Evolutionary conservation across 2,329 filamentous ascomycete species (phyloP).

Genomic region (Leptographium radiaticola): DNA sequence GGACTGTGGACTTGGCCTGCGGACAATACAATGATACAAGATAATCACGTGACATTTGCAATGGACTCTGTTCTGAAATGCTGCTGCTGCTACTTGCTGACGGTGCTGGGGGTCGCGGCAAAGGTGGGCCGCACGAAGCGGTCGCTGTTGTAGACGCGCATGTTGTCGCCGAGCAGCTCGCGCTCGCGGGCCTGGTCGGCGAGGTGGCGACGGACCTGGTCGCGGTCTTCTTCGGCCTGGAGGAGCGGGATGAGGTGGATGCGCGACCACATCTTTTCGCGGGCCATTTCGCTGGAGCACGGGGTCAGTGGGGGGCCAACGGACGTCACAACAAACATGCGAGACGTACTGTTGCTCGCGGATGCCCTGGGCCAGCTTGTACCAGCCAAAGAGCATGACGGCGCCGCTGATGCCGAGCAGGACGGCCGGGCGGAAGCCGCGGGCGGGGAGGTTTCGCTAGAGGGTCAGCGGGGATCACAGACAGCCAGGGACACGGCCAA

Average conservation of each 20-base stretch:
- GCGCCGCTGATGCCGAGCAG: constrained; percentile 65
- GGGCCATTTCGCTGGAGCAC: constrained; percentile 71
- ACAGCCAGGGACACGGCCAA: not conserved
- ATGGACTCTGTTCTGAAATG: not conserved
- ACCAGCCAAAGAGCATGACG: constrained; percentile 85
- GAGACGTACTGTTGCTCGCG: constrained; percentile 70
- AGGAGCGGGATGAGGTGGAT: constrained; percentile 89
- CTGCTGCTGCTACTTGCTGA: not conserved
- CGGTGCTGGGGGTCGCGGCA: constrained; percentile 46
- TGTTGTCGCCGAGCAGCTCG: constrained; percentile 73
- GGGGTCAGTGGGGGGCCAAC: not conserved
- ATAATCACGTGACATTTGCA: too few relatives aligned
- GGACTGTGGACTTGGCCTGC: too few relatives aligned
- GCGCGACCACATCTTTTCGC: constrained; percentile 97
- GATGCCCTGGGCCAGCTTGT: constrained; percentile 67
- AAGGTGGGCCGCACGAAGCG: constrained; percentile 79
- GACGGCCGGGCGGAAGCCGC: constrained; percentile 73
- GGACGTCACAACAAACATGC: not conserved
- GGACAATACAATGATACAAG: too few relatives aligned
- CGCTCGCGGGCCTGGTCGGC: constrained; percentile 86
- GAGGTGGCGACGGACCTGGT: constrained; percentile 75
- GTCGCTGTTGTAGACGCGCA: constrained; percentile 71
- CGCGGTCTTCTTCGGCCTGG: constrained; percentile 92
- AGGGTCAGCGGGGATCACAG: not conserved
- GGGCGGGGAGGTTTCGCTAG: constrained; percentile 82